phyloP scores from a whole-genome alignment of 148 eudicot species.

The Drosera capensis region DNA sequence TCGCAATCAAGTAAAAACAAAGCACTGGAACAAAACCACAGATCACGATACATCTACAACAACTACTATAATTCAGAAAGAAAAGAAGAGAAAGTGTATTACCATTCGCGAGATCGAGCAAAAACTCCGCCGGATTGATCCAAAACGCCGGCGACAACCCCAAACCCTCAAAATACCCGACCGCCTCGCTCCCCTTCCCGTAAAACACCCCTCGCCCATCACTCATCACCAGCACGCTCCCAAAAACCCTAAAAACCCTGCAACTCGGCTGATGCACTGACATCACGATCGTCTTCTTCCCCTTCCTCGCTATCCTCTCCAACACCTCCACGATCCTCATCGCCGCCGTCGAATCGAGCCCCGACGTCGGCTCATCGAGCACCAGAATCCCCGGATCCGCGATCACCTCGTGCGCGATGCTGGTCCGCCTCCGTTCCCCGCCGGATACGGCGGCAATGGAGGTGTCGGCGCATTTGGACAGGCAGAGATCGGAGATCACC shows the following conservation, averaged over 20 bases:
- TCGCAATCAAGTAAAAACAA: too few relatives aligned
- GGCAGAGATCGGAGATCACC: conserved; percentile 5
- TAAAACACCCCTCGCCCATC: conserved; percentile 64
- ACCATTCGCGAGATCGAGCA: conserved; percentile 99
- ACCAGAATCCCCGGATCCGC: conserved; percentile 7
- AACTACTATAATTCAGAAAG: too few relatives aligned
- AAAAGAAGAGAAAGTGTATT: too few relatives aligned
- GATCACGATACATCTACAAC: too few relatives aligned
- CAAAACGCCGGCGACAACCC: conserved; percentile 69
- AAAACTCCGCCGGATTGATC: conserved; percentile 92
- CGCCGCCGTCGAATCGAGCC: conserved; percentile 10
- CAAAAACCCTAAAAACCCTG: conserved; percentile 15
- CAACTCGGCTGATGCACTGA: conserved; percentile 5
- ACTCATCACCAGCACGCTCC: conserved; percentile 51
- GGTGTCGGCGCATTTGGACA: conserved; percentile 1
- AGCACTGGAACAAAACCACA: too few relatives aligned
- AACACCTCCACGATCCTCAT: conserved; percentile 4
- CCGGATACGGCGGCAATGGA: conserved; percentile 7
- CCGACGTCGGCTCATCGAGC: conserved; percentile 10
- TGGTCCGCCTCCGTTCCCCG: conserved; percentile 7
- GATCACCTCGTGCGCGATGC: conserved; percentile 10
- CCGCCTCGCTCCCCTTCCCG: conserved; percentile 53
- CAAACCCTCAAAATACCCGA: conserved; percentile 47
- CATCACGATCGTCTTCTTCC: conserved; percentile 2
- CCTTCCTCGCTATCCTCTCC: background rate